phyloP scores from a whole-genome alignment of 129 eudicot genomes.

The sunflower (Helianthus annuus) region HanXRQr2.0-SUNRISE NC_035438.2:113459793-113460292 shows the following conservation, averaged over 20 bases:
- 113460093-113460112: too few relatives aligned
- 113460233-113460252: too few relatives aligned
- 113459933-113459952: constrained; percentile 18
- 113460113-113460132: too few relatives aligned
- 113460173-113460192: too few relatives aligned
- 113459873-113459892: constrained; percentile 12
- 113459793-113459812: constrained; percentile 11
- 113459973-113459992: constrained; percentile 26
- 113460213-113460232: too few relatives aligned
- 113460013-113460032: constrained; percentile 31
- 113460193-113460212: too few relatives aligned
- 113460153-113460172: too few relatives aligned
- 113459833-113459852: constrained; percentile 21
- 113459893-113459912: constrained; percentile 34
- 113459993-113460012: constrained; percentile 16
- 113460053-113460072: not conserved
- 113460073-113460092: too few relatives aligned
- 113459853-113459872: constrained; percentile 27
- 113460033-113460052: constrained; percentile 1
- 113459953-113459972: constrained; percentile 13
- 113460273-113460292: too few relatives aligned
- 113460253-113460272: too few relatives aligned
- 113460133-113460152: too few relatives aligned
- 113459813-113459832: constrained; percentile 21
- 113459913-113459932: constrained; percentile 23